phyloP scores from a whole-genome alignment of 2,329 filamentous ascomycete species.

The Didymella pomorum region DNA sequence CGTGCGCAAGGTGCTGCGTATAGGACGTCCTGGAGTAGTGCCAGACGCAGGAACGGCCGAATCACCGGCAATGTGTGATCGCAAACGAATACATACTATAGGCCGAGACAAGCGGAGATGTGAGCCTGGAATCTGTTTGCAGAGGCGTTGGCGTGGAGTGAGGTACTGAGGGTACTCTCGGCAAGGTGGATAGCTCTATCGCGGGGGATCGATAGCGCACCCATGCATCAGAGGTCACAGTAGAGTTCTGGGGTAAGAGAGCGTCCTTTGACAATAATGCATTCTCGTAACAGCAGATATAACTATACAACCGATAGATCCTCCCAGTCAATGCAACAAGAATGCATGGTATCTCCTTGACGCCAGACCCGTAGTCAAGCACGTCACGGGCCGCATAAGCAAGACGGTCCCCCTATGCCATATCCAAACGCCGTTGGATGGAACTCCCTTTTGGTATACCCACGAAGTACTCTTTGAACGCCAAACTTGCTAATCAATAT shows the following conservation, averaged over 20 bases:
- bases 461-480: conserved; percentile 33
- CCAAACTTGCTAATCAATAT: conserved; percentile 35
- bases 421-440: conserved; percentile 31
- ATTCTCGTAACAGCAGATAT: conserved; percentile 1
- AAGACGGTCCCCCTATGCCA: conserved; percentile 8
- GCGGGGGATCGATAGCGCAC: conserved; percentile 28
- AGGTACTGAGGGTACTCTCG: conserved; percentile 14
- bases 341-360: conserved; percentile 9
- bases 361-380: conserved; percentile 8
- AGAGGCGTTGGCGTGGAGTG: conserved; percentile 12
- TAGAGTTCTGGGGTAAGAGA: not conserved
- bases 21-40: conserved; percentile 27
- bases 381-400: conserved; percentile 19
- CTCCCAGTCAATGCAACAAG: not conserved
- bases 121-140: conserved; percentile 13
- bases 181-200: conserved; percentile 20
- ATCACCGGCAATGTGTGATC: conserved; percentile 41
- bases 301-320: conserved; percentile 24
- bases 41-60: conserved; percentile 25
- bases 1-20: conserved; percentile 13
- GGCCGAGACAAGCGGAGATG: conserved; percentile 12
- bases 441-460: conserved; percentile 29
- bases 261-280: not conserved
- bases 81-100: conserved; percentile 44
- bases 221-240: conserved; percentile 14